These are phyloP conservation scores for Hypoxylon sp. DNA, from an alignment of 2,329 filamentous ascomycete species.

Conservation along the genomic window DNA sequence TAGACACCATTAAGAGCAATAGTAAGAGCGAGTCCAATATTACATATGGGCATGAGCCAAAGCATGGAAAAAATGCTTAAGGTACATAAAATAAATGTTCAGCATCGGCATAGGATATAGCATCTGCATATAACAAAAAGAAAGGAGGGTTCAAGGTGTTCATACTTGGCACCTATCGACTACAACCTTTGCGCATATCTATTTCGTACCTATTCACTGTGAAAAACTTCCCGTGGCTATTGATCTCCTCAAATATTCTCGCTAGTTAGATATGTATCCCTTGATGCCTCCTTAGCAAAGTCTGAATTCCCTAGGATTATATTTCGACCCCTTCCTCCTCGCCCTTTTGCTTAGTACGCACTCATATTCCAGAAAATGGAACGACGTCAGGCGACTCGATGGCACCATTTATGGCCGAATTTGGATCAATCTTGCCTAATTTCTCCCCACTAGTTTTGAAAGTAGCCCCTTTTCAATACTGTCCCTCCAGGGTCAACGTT, in stretches of 20 bases:
- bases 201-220: neutral
- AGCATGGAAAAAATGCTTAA: neutral
- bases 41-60: slow-evolving; percentile 9
- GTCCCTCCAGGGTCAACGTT: slow-evolving; percentile 60
- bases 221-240: neutral
- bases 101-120: slow-evolving; percentile 19
- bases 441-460: neutral
- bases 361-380: neutral
- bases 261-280: neutral
- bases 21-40: slow-evolving; percentile 12
- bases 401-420: neutral
- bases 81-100: slow-evolving; percentile 36
- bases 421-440: neutral
- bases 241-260: neutral
- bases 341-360: neutral
- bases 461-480: slow-evolving; percentile 49
- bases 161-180: neutral
- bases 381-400: neutral
- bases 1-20: slow-evolving; percentile 25
- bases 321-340: no score
- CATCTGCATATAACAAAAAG: slow-evolving; percentile 21
- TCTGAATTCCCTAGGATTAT: no score
- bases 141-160: slow-evolving; percentile 1
- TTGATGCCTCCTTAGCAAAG: no score
- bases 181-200: neutral